Evolutionary conservation across 352 stramenopile genomes (phyloP), one percentile per base, ranked within the genome.

Genomic region (Aphanomyces invadans): DNA sequence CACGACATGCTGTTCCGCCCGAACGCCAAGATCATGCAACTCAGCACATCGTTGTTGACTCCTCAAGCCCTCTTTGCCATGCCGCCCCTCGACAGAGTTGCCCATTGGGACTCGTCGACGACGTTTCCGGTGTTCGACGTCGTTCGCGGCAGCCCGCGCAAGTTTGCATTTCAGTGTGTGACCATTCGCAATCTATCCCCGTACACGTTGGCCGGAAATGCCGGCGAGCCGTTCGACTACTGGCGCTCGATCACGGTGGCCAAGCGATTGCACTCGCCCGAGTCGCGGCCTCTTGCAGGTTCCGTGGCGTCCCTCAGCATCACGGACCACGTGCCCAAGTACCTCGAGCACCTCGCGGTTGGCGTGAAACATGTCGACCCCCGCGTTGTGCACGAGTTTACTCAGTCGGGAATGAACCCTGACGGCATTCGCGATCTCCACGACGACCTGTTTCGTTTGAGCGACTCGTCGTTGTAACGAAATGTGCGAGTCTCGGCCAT

Each of bases 371-470:
- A 60, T 33, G 79, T 56, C 21, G 79, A 91, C 68, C 79, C 77
- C 25, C 80, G 85, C 31, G 78, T 88, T 4, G 61, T 89, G 32
- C 88, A 86, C 68, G 82, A 93, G 67, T 93, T 87, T 53, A 86
- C 76, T 12, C 73, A 80, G 53, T 72, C 77, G 5, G 85, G 85
- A 3, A 90, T 93, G 85, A 87, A 75, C 66, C 68, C 76, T 0
- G 85, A 93, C 51, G 85, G 79, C 0, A 55, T 81, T 0, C 74
- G 86, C 51, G 82, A 93, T 42, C 61, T 91, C 15, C 70, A 79
- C 39, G 75, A 77, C 7, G 52, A 73, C 19, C 65, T 93, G n/a
- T 70, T 72, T 9, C 61, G 31, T 4, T 68, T 81, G 12, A 69
- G 71, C 21, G 85, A 86, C 28, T 73, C 72, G 31, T 89, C 28